A percentile compares a stretch with the other conserved stretches of the same genome.
These are phyloP conservation scores for Diaporthe eres DNA, from an alignment of 2,329 filamentous ascomycete species.

Conservation along the genomic window DNA sequence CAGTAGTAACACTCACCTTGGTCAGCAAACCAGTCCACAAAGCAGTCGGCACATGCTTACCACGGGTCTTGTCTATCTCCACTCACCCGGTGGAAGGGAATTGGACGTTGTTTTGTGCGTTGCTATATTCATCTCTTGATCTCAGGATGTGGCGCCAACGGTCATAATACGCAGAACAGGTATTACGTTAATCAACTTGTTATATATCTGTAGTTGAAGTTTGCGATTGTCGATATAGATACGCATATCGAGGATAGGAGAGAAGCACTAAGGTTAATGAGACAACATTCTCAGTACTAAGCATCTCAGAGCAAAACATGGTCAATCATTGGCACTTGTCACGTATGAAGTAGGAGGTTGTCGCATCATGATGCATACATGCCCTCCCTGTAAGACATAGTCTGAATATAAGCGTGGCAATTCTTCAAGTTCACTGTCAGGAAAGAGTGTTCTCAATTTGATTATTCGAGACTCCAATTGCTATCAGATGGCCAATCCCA, in stretches of 20 bases:
- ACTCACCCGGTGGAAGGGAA: neutral
- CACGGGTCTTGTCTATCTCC: neutral
- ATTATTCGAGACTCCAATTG: conserved; percentile 29
- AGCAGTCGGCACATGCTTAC: neutral
- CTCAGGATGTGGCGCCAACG: neutral
- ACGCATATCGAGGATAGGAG: neutral
- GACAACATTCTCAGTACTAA: neutral
- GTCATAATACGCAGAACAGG: neutral
- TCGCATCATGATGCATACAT: neutral
- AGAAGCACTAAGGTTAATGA: neutral
- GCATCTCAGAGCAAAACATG: neutral
- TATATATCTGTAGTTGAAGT: neutral
- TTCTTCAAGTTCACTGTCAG: neutral
- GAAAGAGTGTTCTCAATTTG: neutral
- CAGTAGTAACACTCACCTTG: no score
- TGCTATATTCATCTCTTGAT: neutral
- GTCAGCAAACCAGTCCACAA: neutral
- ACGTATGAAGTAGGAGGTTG: neutral
- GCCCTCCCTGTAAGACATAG: neutral
- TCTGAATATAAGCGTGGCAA: neutral
- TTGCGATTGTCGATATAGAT: neutral
- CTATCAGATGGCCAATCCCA: conserved; percentile 39
- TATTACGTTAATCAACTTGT: no score
- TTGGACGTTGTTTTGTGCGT: neutral
- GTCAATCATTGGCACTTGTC: neutral